phyloP scores from a whole-genome alignment of 805 yeast genomes.

The Candida michaelii region DNA sequence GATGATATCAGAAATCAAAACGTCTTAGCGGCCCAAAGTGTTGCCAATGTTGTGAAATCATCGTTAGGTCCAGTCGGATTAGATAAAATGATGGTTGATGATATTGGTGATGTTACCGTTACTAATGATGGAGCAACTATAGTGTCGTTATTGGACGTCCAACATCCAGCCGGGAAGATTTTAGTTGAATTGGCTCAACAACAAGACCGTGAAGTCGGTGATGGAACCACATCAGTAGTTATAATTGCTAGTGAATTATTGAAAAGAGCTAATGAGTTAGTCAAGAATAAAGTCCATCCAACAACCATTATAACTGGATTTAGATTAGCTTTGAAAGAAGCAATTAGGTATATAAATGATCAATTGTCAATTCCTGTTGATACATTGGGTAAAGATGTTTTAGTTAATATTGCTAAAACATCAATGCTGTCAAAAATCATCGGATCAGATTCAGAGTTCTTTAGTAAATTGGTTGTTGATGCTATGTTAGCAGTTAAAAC shows the following conservation, averaged over 20 bases:
- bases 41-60: slow-evolving; percentile 82
- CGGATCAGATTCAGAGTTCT: slow-evolving; percentile 90
- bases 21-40: slow-evolving; percentile 87
- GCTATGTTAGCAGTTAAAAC: slow-evolving; percentile 95
- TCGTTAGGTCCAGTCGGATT: slow-evolving; percentile 98
- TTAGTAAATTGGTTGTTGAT: slow-evolving; percentile 88
- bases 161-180: slow-evolving; percentile 98
- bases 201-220: slow-evolving; percentile 98
- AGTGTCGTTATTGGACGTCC: slow-evolving; percentile 84
- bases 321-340: slow-evolving; percentile 89
- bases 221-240: slow-evolving; percentile 97
- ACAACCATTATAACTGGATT: slow-evolving; percentile 97
- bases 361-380: slow-evolving; percentile 82
- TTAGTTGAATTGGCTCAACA: slow-evolving; percentile 96
- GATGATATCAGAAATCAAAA: slow-evolving; percentile 96
- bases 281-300: slow-evolving; percentile 92
- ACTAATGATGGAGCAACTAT: slow-evolving; percentile 99
- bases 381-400: slow-evolving; percentile 74
- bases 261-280: slow-evolving; percentile 90
- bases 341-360: slow-evolving; percentile 80
- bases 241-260: slow-evolving; percentile 91
- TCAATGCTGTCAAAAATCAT: slow-evolving; percentile 96
- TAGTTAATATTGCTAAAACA: slow-evolving; percentile 91
- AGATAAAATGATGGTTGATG: slow-evolving; percentile 98
- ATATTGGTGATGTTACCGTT: slow-evolving; percentile 97